Evolutionary conservation across 31 red algal species (phyloP), one percentile per base, ranked within the genome.

Genomic region (Endocladia muricata): DNA sequence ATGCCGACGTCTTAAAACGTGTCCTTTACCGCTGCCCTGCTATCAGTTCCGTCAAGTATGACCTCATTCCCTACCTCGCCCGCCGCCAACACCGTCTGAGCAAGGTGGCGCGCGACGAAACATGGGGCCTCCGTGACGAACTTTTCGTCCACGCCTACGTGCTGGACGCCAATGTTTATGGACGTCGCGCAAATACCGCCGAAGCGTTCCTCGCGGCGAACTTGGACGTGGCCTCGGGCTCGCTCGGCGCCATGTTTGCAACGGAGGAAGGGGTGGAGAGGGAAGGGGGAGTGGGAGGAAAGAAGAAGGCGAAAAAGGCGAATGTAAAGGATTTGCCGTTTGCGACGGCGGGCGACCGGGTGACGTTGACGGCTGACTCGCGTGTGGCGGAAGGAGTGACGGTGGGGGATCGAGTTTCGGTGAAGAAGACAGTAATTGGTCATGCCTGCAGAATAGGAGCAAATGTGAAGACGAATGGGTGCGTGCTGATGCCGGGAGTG

Each of bases 381-480:
- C 2, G 44, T 43, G 68, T 92, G 23, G 89, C 55, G 0, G 31
- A 58, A 22, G 60, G 70, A 42, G 71, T 78, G 22, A 41, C 49
- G 0, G 89, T 70, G 8, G 89, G 80, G 4, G 81, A 92, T 55
- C 78, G 79, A 1, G 68, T 62, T 11, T 85, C 79, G 26, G 59
- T 92, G 13, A 92, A 92, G 74, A 92, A 92, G 68, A 85, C 63
- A 17, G 84, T 88, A 2, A 54, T 95, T n/a, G 85, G 92, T 41
- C 58, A 54, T 21, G 42, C 47, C 37, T 78, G 62, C 47, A 35
- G 28, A 38, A 55, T 95, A 1, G 85, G 70, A 61, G 49, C 61
- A 15, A 77, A 78, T 21, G 85, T 83, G 1, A 95, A 95, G 56
- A 54, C 90, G 36, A 85, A 82, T 43, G 64, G 66, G 17, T 95